phyloP scores from a whole-genome alignment of 257 asterid species.

The Forsythia suspensa region DNA sequence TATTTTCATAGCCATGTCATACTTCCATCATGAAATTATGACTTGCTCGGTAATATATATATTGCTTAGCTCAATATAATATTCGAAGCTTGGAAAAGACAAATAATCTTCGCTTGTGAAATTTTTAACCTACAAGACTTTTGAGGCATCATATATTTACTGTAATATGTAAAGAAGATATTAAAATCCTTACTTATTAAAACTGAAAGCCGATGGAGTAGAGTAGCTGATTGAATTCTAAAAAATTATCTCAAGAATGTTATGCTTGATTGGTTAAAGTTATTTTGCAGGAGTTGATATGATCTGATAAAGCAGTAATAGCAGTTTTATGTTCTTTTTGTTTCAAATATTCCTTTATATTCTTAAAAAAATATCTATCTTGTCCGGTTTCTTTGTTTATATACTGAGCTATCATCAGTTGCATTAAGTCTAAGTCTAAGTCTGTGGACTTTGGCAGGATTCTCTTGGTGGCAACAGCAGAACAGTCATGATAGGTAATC shows the following conservation, averaged over 20 bases:
- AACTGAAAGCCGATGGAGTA: background rate
- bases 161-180: background rate
- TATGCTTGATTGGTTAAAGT: background rate
- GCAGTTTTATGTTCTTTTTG: conserved; percentile 5
- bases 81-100: background rate
- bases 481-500: conserved; percentile 94
- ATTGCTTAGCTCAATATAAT: background rate
- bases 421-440: background rate
- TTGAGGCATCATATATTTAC: background rate
- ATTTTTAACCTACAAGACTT: background rate
- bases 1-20: background rate
- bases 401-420: background rate
- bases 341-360: conserved; percentile 6
- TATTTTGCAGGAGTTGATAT: background rate
- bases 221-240: background rate
- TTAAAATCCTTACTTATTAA: background rate
- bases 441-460: conserved; percentile 63
- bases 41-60: background rate
- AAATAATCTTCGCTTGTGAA: background rate
- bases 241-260: background rate
- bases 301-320: background rate
- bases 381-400: background rate
- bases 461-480: conserved; percentile 99
- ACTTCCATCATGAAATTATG: background rate
- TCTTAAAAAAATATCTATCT: background rate